A percentile compares a stretch with the other conserved stretches of the same genome.
phyloP scores from a whole-genome alignment of 2,329 filamentous ascomycete genomes.

The Fusarium sororula region DNA sequence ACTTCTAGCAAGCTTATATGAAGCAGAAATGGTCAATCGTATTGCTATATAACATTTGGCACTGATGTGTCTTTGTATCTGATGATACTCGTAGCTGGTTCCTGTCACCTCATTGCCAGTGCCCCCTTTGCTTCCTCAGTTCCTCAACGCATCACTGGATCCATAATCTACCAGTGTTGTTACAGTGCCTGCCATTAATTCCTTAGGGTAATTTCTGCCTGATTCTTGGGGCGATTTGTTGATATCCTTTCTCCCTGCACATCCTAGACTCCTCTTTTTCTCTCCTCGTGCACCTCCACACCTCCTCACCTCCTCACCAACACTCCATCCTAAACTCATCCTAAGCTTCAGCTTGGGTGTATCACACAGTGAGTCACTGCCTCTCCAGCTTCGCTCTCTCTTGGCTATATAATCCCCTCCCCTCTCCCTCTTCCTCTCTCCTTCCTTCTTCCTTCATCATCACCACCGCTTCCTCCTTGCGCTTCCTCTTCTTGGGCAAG shows the following conservation, averaged over 20 bases:
- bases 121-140: neutral
- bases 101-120: neutral
- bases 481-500: constrained; percentile 13
- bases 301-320: neutral
- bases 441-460: constrained; percentile 23
- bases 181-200: neutral
- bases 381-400: neutral
- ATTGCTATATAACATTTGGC: no score
- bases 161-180: neutral
- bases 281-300: constrained; percentile 5
- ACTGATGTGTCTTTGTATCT: neutral
- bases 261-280: neutral
- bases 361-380: constrained; percentile 29
- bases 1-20: neutral
- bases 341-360: neutral
- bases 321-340: neutral
- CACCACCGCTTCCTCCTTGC: neutral
- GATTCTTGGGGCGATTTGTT: neutral
- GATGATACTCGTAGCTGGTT: neutral
- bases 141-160: neutral
- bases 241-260: neutral
- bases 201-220: neutral
- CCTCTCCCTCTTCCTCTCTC: constrained; percentile 3
- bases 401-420: constrained; percentile 5
- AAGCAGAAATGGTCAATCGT: neutral